Evolutionary conservation across 805 yeast species (phyloP), one percentile per base, ranked within the genome.

Genomic region (Nakazawaea sp.): DNA sequence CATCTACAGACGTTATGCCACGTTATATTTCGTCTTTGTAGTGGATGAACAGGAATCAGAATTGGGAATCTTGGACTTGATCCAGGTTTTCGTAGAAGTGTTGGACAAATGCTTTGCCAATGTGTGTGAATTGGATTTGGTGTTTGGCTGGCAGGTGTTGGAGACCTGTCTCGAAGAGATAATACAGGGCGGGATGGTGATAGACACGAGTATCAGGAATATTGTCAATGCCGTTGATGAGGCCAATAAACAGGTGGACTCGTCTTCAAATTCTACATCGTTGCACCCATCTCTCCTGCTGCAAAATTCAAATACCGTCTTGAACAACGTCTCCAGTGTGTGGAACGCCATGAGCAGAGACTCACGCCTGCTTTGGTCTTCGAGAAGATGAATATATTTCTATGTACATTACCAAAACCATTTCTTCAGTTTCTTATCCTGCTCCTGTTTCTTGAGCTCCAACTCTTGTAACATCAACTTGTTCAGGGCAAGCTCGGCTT

Each of bases 81-180:
- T 92, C 40, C 98, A 92, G 56, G 97, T 92, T 30, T 90, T 92
- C 67, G 98, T 92, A 3, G 97, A 92, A 57, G 83, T 95, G 36
- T 68, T 92, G 46, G 96, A 92, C 55, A 77, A 82, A 41, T 92
- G 98, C 58, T 92, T 92, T 60, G 80, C 79, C 43, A 89, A 88
- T 51, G 98, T 92, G 5, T 89, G 96, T 57, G 98, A 92, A 55
- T 68, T 92, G 48, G 98, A 92, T 60, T 68, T 92, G 44, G 96
- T 92, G n/a, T 90, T 89, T 62, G 97, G 97, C 13, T 92, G 98
- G 97, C 97, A 92, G 59, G 94, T 88, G 4, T 64, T 90, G 23
- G 94, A 90, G 55, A 81, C 95, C 2, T 96, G 90, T 2, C 58
- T 89, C 33, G 92, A 81, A 50, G 97, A 92, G 51, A 82, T 92